These are phyloP conservation scores for Trichoderma arundinaceum DNA, from an alignment of 2,329 filamentous ascomycete species.

Conservation along the genomic window DNA sequence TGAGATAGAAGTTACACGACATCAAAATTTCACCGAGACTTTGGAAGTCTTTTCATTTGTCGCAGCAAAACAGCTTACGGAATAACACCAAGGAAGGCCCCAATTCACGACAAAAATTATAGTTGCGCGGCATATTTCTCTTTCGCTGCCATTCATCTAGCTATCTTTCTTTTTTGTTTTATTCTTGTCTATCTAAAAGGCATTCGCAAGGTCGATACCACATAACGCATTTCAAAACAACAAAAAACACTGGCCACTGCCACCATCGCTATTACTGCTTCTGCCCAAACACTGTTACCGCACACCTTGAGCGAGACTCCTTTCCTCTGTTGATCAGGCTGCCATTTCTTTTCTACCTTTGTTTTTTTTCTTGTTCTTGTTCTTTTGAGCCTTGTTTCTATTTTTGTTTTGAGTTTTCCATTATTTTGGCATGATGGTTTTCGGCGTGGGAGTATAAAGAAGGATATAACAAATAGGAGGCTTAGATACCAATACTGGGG, in stretches of 20 bases:
- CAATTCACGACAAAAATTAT: slow-evolving; percentile 13
- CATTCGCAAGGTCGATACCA: slow-evolving; percentile 25
- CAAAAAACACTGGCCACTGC: neutral
- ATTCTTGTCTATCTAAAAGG: slow-evolving; percentile 16
- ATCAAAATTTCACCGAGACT: neutral
- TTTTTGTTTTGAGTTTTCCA: neutral
- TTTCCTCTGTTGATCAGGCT: slow-evolving; percentile 24
- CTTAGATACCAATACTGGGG: slow-evolving; percentile 29
- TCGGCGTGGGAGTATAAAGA: slow-evolving; percentile 27
- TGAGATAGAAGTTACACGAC: neutral
- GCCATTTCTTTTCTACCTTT: neutral
- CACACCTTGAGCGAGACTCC: slow-evolving; percentile 17
- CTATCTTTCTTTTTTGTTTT: slow-evolving; percentile 14
- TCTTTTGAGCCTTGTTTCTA: neutral
- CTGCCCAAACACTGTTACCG: neutral
- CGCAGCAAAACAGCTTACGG: neutral
- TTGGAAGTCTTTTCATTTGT: slow-evolving; percentile 8
- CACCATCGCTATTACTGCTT: neutral
- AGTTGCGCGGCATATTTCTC: slow-evolving; percentile 27
- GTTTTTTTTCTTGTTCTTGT: neutral
- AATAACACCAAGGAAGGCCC: neutral
- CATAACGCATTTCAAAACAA: slow-evolving; percentile 2
- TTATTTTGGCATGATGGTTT: neutral
- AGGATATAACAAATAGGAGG: slow-evolving; percentile 23
- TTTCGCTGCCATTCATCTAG: slow-evolving; percentile 10